Percentiles rank a stretch among this genome's conserved stretches.
These are phyloP conservation scores for Eimeria zaria DNA, from an alignment of 169 alveolate genomes.

Conservation along the genomic window DNA sequence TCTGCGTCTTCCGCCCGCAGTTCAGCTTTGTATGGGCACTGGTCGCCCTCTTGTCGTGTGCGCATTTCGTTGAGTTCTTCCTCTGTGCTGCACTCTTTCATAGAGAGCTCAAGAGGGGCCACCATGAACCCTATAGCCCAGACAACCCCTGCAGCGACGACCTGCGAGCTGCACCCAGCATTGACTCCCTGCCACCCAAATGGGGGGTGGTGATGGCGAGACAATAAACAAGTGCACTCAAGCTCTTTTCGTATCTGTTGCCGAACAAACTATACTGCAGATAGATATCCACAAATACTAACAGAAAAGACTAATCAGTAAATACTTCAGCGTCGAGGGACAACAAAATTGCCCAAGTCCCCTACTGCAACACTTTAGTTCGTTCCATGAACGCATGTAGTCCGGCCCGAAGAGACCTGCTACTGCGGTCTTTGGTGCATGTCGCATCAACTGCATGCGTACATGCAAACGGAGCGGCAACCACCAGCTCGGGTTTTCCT, in stretches of 20 bases:
- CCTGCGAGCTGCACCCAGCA: conserved; percentile 8
- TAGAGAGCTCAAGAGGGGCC: background rate
- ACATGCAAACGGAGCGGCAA: background rate
- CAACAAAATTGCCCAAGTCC: too few relatives aligned
- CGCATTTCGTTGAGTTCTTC: background rate
- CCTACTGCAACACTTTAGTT: too few relatives aligned
- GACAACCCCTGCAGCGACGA: background rate
- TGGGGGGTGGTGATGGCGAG: conserved; percentile 24
- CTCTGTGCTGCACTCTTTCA: conserved; percentile 45
- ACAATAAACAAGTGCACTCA: background rate
- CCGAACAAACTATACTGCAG: background rate
- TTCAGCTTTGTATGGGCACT: conserved; percentile 37
- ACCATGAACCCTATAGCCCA: background rate
- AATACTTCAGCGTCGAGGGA: background rate
- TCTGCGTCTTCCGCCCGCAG: conserved; percentile 47
- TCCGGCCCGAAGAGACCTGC: background rate
- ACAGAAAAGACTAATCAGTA: background rate
- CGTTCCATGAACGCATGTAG: background rate
- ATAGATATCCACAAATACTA: background rate
- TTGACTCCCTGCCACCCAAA: conserved; percentile 56
- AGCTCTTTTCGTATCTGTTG: background rate
- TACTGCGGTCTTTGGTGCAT: background rate
- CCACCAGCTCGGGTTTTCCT: background rate
- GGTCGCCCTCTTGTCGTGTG: conserved; percentile 8
- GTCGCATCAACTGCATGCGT: background rate